A percentile compares a stretch with the other conserved stretches of the same genome.
These are phyloP conservation scores for Vitis labrusca DNA, from an alignment of 164 flowering plant species.

Conservation along the genomic window DNA sequence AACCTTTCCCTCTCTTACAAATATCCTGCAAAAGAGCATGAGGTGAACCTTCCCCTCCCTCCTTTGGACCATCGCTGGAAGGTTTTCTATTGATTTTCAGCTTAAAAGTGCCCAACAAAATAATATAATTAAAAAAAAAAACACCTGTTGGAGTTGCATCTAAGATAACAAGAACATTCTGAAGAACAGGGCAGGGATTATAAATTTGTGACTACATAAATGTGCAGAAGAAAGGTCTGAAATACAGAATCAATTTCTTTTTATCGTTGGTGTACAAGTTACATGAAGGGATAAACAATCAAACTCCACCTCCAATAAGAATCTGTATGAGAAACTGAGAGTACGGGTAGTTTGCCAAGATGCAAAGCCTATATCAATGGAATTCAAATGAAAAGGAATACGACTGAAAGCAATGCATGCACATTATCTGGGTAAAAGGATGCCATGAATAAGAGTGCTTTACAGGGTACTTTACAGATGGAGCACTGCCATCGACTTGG, in stretches of 20 bases:
- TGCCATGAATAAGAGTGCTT: not conserved
- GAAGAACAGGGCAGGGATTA: not conserved
- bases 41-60: too few relatives aligned
- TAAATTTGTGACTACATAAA: not conserved
- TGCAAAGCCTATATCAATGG: conserved; percentile 12
- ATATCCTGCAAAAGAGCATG: too few relatives aligned
- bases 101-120: too few relatives aligned
- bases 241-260: conserved; percentile 11
- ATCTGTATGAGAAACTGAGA: conserved; percentile 3
- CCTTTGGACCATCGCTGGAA: too few relatives aligned
- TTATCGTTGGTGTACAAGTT: conserved; percentile 3
- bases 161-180: not conserved
- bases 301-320: conserved; percentile 1
- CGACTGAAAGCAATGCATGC: not conserved
- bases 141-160: not conserved
- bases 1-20: too few relatives aligned
- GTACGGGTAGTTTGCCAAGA: not conserved
- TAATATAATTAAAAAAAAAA: too few relatives aligned
- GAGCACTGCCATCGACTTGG: conserved; percentile 76
- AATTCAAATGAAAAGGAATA: conserved; percentile 5
- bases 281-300: conserved; percentile 4
- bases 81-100: too few relatives aligned
- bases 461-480: conserved; percentile 41
- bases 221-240: too few relatives aligned
- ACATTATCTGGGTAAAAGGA: not conserved